Evolutionary conservation across 2,329 filamentous ascomycete genomes (phyloP), one percentile per base, ranked within the genome.

Genomic region (Colletotrichum sp.): DNA sequence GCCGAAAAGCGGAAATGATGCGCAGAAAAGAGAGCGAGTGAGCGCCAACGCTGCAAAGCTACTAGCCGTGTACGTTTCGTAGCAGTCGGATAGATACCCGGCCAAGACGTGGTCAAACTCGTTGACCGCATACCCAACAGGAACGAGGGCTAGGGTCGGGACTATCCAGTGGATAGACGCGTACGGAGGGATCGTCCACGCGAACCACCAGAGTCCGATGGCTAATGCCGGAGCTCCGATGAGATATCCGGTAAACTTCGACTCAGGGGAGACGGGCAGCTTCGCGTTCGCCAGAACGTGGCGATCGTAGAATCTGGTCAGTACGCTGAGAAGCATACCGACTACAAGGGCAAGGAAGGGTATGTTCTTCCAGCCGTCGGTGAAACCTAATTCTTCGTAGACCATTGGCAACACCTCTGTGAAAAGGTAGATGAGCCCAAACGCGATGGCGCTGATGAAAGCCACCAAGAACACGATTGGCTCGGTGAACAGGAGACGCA

Each of bases 51-150:
- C 52, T 2, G 67, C 71, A 7, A 66, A 74, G 2, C 34, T 18
- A 18, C 71, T 74, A 15, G 71, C 67, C 0, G 71, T 27, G 16
- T 74, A 66, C 1, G 48, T 74, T 30, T 74, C 27, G 12, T 74
- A 74, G 5, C 67, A 74, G 6, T 74, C 71, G n/a, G 71, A 30
- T 6, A 74, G 36, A 5, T 74, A 74, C 1, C 71, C 71, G 5
- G 52, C 71, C n/a, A 74, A 27, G 6, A 77, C 76, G 39, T 74
- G 70, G 52, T 76, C 70, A 39, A 88, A 84, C 73, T 90, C 88
- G 18, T 88, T 88, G 18, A 87, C 78, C 0, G 86, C 86, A 78
- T 86, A 89, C 0, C 88, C 88, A 9, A 89, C 81, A 2, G 86
- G 79, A 0, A 87, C 78, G 2, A 89, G 82, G 0, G 85, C 82